Evolutionary conservation across 805 yeast genomes (phyloP), one percentile per base, ranked within the genome.

Genomic region (Ogataea allantospora): DNA sequence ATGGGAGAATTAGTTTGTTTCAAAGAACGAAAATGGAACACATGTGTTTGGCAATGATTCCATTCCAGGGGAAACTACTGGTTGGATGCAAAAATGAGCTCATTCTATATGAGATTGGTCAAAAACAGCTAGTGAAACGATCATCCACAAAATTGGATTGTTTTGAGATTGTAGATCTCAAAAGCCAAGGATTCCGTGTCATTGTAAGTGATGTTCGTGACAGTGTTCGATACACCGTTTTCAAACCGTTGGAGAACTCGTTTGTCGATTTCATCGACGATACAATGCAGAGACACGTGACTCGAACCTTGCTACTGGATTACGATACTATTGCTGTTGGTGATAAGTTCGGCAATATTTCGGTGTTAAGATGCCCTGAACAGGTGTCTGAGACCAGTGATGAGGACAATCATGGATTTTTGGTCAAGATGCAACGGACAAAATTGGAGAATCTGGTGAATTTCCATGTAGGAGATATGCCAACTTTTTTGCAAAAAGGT

Each of bases 311-410:
- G 3, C 62, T 77, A 46, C 61, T 93, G 5, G 98, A 93, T 56
- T 74, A 77, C 44, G 78, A 78, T 39, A 88, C 96, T 0, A 75
- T 84, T 1, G 65, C 83, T 27, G 87, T 86, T 1, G 96, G 96
- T 10, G 98, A 93, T 57, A 81, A 80, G 53, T 88, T 84, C 61
- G 97, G 98, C 0, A 86, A 83, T 50, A 31, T 88, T 0, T 79
- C 82, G 60, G 73, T 85, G 1, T 61, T 87, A 27, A 65, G 96
- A 42, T 60, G 83, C 27, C 75, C 83, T 0, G 62, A 62, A n/a
- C 63, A 68, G 4, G 65, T 70, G 0, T 71, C 80, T 0, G 60
- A 64, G 28, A 55, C 69, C 27, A 60, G 77, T 16, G 80, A 74
- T 42, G 73, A 70, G 33, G 86, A 80, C 37, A 62, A 57, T 15